Conservation (phyloP, 257 asterid genomes). For the Salvia splendens region DNA sequence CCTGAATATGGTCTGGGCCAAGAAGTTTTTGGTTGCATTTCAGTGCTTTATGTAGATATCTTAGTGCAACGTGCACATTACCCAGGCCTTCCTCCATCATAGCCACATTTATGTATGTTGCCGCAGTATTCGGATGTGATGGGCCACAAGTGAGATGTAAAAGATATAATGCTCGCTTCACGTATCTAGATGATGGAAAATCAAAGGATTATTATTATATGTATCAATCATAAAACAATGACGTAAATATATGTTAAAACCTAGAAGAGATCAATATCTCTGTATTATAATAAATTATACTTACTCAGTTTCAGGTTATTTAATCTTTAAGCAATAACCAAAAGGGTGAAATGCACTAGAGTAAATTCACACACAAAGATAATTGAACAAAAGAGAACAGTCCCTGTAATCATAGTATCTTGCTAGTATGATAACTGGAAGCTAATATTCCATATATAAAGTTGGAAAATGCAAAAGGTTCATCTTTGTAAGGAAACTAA, state of each 20-base stretch:
- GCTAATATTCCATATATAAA: not conserved
- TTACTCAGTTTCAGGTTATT: too few species aligned
- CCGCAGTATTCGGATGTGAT: conserved; percentile 97
- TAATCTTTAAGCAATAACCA: too few species aligned
- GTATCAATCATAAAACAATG: not conserved
- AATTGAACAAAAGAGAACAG: too few species aligned
- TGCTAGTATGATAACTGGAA: not conserved
- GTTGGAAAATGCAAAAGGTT: conserved; percentile 14
- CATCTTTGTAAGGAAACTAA: not conserved
- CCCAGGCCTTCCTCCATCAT: conserved; percentile 99
- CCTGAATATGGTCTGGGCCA: conserved; percentile 98
- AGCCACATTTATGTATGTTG: conserved; percentile 92
- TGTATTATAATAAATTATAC: not conserved
- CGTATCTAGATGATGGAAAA: conserved; percentile 57
- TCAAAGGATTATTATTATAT: conserved; percentile 13
- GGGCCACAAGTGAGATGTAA: conserved; percentile 93
- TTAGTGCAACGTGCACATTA: conserved; percentile 88
- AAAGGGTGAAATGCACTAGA: too few species aligned
- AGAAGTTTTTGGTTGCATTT: conserved; percentile 96
- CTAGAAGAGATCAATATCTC: conserved; percentile 8
- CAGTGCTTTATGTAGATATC: conserved; percentile 93
- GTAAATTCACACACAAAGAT: too few species aligned
- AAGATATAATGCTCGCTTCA: conserved; percentile 82
- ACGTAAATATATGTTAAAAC: conserved; percentile 18
- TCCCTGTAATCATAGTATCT: too few species aligned